A percentile compares a stretch with the other conserved stretches of the same genome.
These are phyloP conservation scores for Cenococcum geophilum DNA, from an alignment of 495 filamentous ascomycete species.

Conservation along the genomic window DNA sequence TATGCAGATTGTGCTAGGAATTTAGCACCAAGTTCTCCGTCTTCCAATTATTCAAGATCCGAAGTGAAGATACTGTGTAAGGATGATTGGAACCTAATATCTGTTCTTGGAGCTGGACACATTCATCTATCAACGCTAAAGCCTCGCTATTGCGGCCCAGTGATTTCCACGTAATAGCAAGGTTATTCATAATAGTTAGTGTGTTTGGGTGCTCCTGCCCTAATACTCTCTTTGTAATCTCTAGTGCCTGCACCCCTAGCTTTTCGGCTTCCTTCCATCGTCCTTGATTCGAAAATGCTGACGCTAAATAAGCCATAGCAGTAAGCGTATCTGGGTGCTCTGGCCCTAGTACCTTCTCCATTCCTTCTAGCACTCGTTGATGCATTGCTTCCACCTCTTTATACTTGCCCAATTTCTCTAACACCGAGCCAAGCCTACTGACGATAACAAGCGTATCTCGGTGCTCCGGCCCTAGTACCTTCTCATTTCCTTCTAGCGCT, in stretches of 20 bases:
- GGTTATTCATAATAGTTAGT: not conserved
- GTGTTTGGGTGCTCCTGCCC: no score
- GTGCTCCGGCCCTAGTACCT: slow-evolving; percentile 16
- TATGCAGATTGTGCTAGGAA: not conserved
- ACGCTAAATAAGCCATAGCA: slow-evolving; percentile 1
- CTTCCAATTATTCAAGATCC: not conserved
- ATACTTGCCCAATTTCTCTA: not conserved
- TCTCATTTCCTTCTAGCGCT: not conserved
- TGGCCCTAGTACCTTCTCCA: no score
- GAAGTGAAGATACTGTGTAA: not conserved
- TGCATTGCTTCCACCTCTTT: not conserved
- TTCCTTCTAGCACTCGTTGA: not conserved
- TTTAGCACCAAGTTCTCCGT: not conserved
- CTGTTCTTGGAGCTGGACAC: not conserved
- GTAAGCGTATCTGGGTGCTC: not conserved
- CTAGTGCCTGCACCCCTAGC: no score
- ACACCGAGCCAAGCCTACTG: not conserved
- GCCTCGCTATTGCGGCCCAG: not conserved
- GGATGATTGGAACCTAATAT: not conserved
- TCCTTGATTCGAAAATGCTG: slow-evolving; percentile 2
- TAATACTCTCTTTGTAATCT: no score
- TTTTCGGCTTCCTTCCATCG: no score
- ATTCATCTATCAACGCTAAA: not conserved
- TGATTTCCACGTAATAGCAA: not conserved
- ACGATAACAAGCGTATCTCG: slow-evolving; percentile 11